Evolutionary conservation across 108 stramenopile genomes (phyloP), one percentile per base, ranked within the genome.

Genomic region (Heterococcus sp.): DNA sequence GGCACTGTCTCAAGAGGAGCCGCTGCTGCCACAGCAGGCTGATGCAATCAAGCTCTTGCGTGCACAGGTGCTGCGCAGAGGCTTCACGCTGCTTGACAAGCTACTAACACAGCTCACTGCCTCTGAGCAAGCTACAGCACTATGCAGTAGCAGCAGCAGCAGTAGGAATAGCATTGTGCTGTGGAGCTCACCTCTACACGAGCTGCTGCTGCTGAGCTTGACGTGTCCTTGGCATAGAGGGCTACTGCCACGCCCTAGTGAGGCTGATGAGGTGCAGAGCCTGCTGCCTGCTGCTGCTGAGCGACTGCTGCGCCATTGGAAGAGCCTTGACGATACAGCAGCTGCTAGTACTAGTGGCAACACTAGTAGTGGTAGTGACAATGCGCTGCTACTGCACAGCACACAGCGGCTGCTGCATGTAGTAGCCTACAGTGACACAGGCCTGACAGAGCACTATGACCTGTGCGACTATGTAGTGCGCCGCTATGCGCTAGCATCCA

Each of bases 261-360:
- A 58, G 14, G 67, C 21, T 5, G 67, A 68, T 29, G 67, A 68
- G 67, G 70, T 32, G 71, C 1, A 28, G 71, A 33, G 35, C 33
- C 33, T 35, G 26, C 75, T 84, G 3, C 83, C 83, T 29, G 83
- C 70, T 11, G 83, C 83, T 3, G 75, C 32, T 5, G 67, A 38
- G 63, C 83, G 83, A 5, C 65, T 84, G 30, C 75, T 84, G 5
- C 35, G 69, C 38, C 83, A 75, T 35, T 75, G 74, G 74, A 8
- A 66, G 36, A 21, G 64, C 1, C 70, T 84, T n/a, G 83, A 84
- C 37, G 34, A 34, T 3, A 35, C 71, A 5, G 71, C 71, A 14
- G 14, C 21, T 58, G 31, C 68, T n/a, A 38, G 27, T 8, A 26
- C 26, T 28, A 35, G 33, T 28, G 34, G 32, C 2, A n/a, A n/a